Base-by-base conservation (phyloP, 2,329 filamentous ascomycete genomes). In the Arthrobotrys iridis region DNA sequence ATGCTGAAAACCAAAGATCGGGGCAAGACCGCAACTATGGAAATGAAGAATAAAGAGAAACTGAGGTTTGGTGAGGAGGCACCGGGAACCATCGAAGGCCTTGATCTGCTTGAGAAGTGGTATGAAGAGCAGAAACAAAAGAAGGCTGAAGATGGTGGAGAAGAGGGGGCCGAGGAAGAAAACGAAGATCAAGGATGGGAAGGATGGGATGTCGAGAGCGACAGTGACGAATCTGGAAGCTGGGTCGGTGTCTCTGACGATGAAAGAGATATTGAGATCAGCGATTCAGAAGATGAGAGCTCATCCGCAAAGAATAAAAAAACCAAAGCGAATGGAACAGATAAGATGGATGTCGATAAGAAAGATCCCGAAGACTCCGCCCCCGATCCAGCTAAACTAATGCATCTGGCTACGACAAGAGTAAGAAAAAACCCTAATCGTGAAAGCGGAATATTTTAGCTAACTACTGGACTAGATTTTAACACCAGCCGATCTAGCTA, bases 401-500 rank as follows among this genome's bases (percentile, higher is more conserved):
- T 37, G 78, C 79, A 40, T 80, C 81, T n/a, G 79, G 81, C 26
- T 81, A 82, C 24, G 79, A 80, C 5, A 80, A 80, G 4, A 80
- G 80, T 24, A 79, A 79, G 57, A 66, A 79, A 79, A 50, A 66
- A 60, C 20, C 0, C 15, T 18, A 7, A 20, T 1, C n/a, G 3
- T 24, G 7, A 11, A 22, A 8, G 5, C 15, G 37, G 13, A 15
- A 22, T 11, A 20, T 22, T 15, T 0, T 2, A 65, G n/a, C 60
- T 73, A 62, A 73, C n/a, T 8, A 22, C 22, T 11, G 43, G 18
- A 18, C 1, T 91, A 92, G 55, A 96, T 99, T 78, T 89, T 99
- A 76, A 99, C 95, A 0, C 95, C 95, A 0, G 95, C 95, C 10
- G 95, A 99, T 82, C 87, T 98, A n/a, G 90, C 92, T 78, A 98